A percentile compares a stretch with the other conserved stretches of the same genome.
Evolutionary conservation across 169 alveolate species (phyloP).

Genomic region (Theileria equi): DNA sequence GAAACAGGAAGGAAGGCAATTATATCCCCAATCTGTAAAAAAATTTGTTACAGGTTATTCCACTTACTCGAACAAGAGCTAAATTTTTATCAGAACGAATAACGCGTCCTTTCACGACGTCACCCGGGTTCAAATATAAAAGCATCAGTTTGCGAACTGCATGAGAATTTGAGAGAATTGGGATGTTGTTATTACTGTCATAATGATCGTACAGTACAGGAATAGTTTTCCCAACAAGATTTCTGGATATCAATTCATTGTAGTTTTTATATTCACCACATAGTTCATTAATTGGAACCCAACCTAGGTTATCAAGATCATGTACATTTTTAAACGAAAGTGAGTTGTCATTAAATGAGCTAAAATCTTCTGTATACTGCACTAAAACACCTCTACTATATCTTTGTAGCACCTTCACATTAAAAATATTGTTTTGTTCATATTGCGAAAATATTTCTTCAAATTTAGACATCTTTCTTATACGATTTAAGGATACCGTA

Average conservation of each 20-base stretch:
- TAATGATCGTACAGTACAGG: conserved; percentile 32
- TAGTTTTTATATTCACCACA: conserved; percentile 2
- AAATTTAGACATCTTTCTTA: conserved; percentile 24
- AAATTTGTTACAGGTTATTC: background rate
- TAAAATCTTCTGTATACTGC: conserved; percentile 47
- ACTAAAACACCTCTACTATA: conserved; percentile 40
- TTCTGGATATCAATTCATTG: background rate
- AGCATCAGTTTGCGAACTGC: conserved; percentile 31
- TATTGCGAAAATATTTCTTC: conserved; percentile 28
- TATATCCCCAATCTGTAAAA: conserved; percentile 29
- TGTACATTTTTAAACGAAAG: background rate
- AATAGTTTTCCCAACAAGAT: conserved; percentile 41
- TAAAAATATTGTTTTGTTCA: conserved; percentile 10
- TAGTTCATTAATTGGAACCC: conserved; percentile 21
- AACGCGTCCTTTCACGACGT: conserved; percentile 18
- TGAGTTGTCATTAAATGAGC: background rate
- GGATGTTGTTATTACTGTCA: conserved; percentile 4
- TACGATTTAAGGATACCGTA: conserved; percentile 22
- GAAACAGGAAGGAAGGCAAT: conserved; percentile 20
- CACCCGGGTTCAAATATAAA: conserved; percentile 39
- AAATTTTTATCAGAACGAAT: conserved; percentile 24
- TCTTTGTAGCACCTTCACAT: conserved; percentile 37
- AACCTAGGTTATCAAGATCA: conserved; percentile 22
- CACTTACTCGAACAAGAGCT: background rate
- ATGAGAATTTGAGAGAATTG: conserved; percentile 33